A percentile compares a stretch with the other conserved stretches of the same genome.
Conservation (phyloP, 148 eudicot genomes). For the Fagopyrum tataricum region DNA sequence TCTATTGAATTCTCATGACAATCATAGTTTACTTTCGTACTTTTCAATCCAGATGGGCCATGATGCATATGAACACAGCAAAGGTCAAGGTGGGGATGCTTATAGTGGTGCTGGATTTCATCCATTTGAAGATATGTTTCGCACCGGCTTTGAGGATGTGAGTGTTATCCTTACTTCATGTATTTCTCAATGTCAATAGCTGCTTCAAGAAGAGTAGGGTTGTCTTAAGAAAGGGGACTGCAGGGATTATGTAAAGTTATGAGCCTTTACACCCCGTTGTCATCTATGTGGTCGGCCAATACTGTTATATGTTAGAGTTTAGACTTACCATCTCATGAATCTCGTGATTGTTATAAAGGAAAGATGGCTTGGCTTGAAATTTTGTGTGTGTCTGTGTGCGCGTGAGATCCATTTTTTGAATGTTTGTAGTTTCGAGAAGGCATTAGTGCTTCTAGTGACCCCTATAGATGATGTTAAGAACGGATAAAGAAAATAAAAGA, state of each 20-base stretch:
- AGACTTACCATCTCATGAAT: not conserved
- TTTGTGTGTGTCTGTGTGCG: not conserved
- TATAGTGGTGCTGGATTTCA: conserved; percentile 32
- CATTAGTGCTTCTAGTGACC: not conserved
- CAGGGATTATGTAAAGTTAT: not conserved
- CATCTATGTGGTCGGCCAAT: not conserved
- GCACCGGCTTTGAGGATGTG: conserved; percentile 38
- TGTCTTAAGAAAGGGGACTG: not conserved
- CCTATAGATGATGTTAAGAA: not conserved
- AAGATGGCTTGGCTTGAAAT: not conserved
- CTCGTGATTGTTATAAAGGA: not conserved
- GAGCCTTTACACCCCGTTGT: not conserved
- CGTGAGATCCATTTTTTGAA: not conserved
- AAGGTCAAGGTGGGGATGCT: conserved; percentile 45
- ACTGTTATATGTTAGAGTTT: not conserved
- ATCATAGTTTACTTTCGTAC: not conserved
- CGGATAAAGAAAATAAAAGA: too few species aligned
- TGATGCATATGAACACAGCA: conserved; percentile 42
- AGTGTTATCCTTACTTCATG: conserved; percentile 20
- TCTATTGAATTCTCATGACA: not conserved
- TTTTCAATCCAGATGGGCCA: conserved; percentile 59
- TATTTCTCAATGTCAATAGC: not conserved
- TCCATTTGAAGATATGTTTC: conserved; percentile 54
- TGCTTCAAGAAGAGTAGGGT: not conserved
- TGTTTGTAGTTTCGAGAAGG: not conserved